Conservation (phyloP, 1,284 basidiomycete species). For the Heterobasidion annosum region DNA sequence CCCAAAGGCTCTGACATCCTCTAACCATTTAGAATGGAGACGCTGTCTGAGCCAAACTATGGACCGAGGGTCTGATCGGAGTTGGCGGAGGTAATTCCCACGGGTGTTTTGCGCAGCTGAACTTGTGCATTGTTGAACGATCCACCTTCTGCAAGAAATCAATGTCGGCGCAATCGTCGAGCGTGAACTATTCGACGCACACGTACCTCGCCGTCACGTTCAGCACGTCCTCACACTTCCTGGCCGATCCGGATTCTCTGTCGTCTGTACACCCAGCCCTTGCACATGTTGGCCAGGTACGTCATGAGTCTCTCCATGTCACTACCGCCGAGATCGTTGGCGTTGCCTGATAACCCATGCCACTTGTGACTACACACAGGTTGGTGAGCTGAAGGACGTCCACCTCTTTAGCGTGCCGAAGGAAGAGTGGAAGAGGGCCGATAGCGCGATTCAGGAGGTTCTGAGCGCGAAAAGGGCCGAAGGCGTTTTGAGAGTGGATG, state of each 20-base stretch:
- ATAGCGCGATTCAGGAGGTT: slow-evolving; percentile 13
- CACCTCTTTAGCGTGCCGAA: slow-evolving; percentile 22
- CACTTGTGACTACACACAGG: slow-evolving; percentile 5
- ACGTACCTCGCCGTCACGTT: slow-evolving; percentile 20
- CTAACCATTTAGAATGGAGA: too few species aligned
- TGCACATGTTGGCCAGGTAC: slow-evolving; percentile 14
- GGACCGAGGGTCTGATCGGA: too few species aligned
- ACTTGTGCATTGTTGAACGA: not conserved
- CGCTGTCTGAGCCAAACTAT: too few species aligned
- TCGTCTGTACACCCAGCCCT: slow-evolving; percentile 15
- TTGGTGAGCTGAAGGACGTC: slow-evolving; percentile 19
- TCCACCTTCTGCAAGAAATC: not conserved
- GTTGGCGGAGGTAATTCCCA: not conserved
- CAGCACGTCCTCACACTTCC: slow-evolving; percentile 14
- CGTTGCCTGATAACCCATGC: not conserved
- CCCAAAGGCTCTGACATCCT: too few species aligned
- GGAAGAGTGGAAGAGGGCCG: slow-evolving; percentile 14
- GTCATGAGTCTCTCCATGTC: not conserved
- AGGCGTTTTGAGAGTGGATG: slow-evolving; percentile 20
- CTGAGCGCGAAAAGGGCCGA: slow-evolving; percentile 10
- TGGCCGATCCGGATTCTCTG: slow-evolving; percentile 13
- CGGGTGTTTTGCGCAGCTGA: not conserved
- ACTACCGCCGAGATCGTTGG: not conserved
- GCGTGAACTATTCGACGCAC: slow-evolving; percentile 15
- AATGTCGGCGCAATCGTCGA: not conserved